A percentile compares a stretch with the other conserved stretches of the same genome.
Conservation (phyloP, 495 filamentous ascomycete species). For the Diplogelasinospora grovesii region DNA sequence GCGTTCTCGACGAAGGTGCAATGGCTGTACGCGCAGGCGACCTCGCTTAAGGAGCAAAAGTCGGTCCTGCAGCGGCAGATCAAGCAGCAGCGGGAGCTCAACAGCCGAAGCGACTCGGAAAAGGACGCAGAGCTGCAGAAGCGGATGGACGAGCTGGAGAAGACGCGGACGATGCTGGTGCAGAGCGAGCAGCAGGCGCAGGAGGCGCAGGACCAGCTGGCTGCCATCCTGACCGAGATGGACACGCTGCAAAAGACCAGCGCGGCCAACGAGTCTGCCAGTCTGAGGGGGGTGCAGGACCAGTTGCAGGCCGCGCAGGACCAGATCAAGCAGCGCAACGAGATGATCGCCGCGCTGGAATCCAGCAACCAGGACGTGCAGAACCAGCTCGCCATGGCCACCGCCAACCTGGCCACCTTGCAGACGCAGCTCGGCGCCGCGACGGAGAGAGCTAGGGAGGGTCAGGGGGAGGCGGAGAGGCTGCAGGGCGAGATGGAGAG, state of each 20-base stretch:
- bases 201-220: slow-evolving; percentile 37
- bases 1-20: slow-evolving; percentile 72
- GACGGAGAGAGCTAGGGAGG: slow-evolving; percentile 10
- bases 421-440: slow-evolving; percentile 13
- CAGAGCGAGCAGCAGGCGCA: slow-evolving; percentile 43
- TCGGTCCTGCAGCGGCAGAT: slow-evolving; percentile 78
- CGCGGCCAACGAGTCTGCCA: slow-evolving; percentile 25
- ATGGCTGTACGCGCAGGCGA: slow-evolving; percentile 58
- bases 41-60: slow-evolving; percentile 73
- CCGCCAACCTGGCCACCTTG: slow-evolving; percentile 10
- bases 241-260: slow-evolving; percentile 35
- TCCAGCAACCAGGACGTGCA: slow-evolving; percentile 35
- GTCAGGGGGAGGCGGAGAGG: slow-evolving; percentile 19
- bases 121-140: slow-evolving; percentile 50
- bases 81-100: slow-evolving; percentile 86
- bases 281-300: slow-evolving; percentile 34
- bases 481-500: slow-evolving; percentile 37
- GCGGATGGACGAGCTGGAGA: slow-evolving; percentile 48
- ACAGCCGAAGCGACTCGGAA: slow-evolving; percentile 56
- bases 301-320: slow-evolving; percentile 43
- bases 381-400: slow-evolving; percentile 24
- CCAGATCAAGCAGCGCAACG: slow-evolving; percentile 44
- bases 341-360: slow-evolving; percentile 43
- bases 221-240: slow-evolving; percentile 47
- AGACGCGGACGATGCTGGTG: slow-evolving; percentile 42